phyloP scores from a whole-genome alignment of 2,329 filamentous ascomycete species.

The Bipolaris victoriae region DNA sequence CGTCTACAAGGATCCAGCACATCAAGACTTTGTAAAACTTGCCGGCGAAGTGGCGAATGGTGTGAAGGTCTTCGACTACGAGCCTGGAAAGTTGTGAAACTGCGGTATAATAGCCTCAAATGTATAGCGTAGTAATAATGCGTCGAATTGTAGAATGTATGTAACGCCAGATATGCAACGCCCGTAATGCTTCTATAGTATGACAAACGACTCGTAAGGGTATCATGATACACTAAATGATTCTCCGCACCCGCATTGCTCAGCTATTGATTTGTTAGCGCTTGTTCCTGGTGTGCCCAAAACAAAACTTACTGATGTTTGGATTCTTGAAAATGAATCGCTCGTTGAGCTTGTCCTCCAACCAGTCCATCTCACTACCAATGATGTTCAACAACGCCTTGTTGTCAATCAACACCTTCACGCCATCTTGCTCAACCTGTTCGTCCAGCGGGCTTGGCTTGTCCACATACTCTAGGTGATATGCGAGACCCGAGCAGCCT shows the following conservation, averaged over 20 bases:
- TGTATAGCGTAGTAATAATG: neutral
- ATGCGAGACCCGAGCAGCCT: slow-evolving; percentile 91
- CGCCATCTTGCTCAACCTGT: slow-evolving; percentile 91
- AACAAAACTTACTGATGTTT: slow-evolving; percentile 85
- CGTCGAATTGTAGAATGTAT: neutral
- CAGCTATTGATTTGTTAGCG: slow-evolving; percentile 66
- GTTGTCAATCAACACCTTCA: slow-evolving; percentile 94
- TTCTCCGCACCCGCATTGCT: slow-evolving; percentile 94
- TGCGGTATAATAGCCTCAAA: neutral
- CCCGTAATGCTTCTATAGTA: slow-evolving; percentile 36
- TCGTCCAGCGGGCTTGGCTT: slow-evolving; percentile 89
- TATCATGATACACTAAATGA: slow-evolving; percentile 72
- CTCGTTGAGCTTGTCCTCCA: slow-evolving; percentile 91
- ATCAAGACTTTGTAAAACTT: slow-evolving; percentile 64
- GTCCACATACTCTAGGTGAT: slow-evolving; percentile 94
- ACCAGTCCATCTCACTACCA: slow-evolving; percentile 98
- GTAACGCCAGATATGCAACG: slow-evolving; percentile 15
- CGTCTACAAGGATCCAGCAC: slow-evolving; percentile 67
- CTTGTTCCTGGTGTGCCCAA: neutral
- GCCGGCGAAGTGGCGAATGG: slow-evolving; percentile 58
- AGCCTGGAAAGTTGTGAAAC: slow-evolving; percentile 56
- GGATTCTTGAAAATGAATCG: slow-evolving; percentile 95
- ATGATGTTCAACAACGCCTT: slow-evolving; percentile 98
- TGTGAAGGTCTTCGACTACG: slow-evolving; percentile 67
- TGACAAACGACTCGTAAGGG: slow-evolving; percentile 20